Conservation (phyloP, 2,329 filamentous ascomycete species). For the Cordyceps militaris region DNA sequence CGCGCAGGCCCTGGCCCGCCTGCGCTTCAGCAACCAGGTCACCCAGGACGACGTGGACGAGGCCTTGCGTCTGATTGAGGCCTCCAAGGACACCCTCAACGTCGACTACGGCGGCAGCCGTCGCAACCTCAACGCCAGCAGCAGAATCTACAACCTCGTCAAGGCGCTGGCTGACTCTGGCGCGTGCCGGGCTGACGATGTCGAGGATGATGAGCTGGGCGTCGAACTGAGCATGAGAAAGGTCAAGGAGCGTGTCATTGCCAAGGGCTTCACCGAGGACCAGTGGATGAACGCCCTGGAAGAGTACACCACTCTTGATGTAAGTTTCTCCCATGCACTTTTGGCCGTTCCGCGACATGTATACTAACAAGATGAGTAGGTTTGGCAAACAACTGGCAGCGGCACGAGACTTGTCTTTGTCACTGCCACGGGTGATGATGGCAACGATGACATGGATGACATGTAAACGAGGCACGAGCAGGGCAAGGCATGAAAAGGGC, state of each 20-base stretch:
- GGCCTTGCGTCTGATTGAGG: constrained; percentile 81
- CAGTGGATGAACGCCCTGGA: constrained; percentile 82
- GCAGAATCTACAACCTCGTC: constrained; percentile 92
- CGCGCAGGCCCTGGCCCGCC: constrained; percentile 83
- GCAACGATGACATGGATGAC: constrained; percentile 42
- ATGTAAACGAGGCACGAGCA: neutral
- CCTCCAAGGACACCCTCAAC: constrained; percentile 86
- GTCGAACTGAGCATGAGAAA: constrained; percentile 77
- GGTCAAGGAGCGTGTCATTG: constrained; percentile 84
- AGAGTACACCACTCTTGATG: constrained; percentile 82
- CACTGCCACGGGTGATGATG: constrained; percentile 45
- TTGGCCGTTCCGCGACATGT: neutral
- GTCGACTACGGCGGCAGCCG: constrained; percentile 55
- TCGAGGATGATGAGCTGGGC: constrained; percentile 43
- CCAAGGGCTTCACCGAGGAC: constrained; percentile 93
- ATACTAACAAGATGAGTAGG: constrained; percentile 35
- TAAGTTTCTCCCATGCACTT: constrained; percentile 48
- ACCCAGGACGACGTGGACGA: constrained; percentile 93
- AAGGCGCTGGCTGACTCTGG: constrained; percentile 80
- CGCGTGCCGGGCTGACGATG: constrained; percentile 69
- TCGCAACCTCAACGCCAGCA: constrained; percentile 71
- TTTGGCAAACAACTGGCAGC: constrained; percentile 71
- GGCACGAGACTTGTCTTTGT: constrained; percentile 67
- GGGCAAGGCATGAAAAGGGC: neutral
- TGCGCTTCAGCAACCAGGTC: constrained; percentile 81